phyloP scores from a whole-genome alignment of 208 protist genomes.

The Naegleria fowleri region DNA sequence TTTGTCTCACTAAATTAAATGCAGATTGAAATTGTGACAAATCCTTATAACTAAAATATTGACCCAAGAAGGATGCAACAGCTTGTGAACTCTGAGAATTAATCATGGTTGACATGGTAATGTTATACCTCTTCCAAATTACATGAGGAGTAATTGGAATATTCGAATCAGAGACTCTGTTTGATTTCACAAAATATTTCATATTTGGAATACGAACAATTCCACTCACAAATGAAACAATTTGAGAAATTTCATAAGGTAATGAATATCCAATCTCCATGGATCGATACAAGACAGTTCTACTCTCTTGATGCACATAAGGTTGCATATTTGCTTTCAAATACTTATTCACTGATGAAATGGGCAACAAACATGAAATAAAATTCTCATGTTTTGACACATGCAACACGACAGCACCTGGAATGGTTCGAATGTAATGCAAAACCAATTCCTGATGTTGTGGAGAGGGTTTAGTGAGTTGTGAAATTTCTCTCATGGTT shows the following conservation, averaged over 20 bases:
- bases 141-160: neutral
- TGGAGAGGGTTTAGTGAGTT: neutral
- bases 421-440: neutral
- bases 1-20: neutral
- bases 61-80: neutral
- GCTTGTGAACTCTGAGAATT: neutral
- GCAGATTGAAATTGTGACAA: neutral
- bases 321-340: neutral
- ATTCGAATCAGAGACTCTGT: too few relatives aligned
- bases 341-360: too few relatives aligned
- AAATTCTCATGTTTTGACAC: neutral
- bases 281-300: neutral
- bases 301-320: neutral
- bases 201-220: neutral
- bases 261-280: neutral
- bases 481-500: neutral
- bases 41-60: conserved; percentile 11
- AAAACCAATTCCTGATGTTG: neutral
- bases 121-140: neutral
- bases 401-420: neutral
- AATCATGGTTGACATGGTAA: neutral
- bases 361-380: neutral
- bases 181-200: neutral
- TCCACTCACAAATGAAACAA: neutral
- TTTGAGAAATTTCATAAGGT: neutral